Base-by-base conservation (phyloP, 768 basidiomycete genomes). In the Tylopilus sp. region DNA sequence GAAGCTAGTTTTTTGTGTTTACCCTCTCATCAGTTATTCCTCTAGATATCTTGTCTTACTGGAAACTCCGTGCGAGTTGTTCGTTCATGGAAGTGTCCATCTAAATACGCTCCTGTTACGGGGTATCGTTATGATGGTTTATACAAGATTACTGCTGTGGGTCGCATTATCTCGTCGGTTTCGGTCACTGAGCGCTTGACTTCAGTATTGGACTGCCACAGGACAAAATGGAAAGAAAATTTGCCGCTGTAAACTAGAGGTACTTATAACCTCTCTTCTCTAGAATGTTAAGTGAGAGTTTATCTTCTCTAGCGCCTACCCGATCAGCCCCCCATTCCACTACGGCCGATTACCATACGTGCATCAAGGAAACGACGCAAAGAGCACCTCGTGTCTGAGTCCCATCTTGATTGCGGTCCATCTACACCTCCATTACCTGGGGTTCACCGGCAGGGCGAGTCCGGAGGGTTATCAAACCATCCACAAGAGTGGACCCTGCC, bases 61-160 rank as follows among this genome's bases (percentile, higher is more conserved):
- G 52, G 54, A 30, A 52, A 58, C 0, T 63, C 64, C 1, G 48
- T 70, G 9, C 58, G 69, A n/a, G 63, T 72, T 16, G 29, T 70
- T 31, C 60, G 69, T 17, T 66, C 69, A 9, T 54, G 4, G 17
- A 60, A 4, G 9, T 43, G 48, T 29, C 13, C 7, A 8, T 70
- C 71, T 11, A 50, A 51, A 38, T 70, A 67, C 54, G 63, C 71
- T 6, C 69, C 69, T 12, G 13, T 25, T 3, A 6, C 28, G 2
- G 68, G 67, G 10, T 62, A 59, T 30, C 70, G 69, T 3, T 70
- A 71, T 24, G 69, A 72, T 28, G 69, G 69, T 19, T 37, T 70
- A 3, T 70, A 70, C 47, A 68, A 25, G 31, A 56, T 70, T 4
- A 33, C 57, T 4, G 36, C 45, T 7, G 71, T 72, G 28, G 41